Conservation (phyloP, 495 filamentous ascomycete genomes). For the Talaromyces ruber region DNA sequence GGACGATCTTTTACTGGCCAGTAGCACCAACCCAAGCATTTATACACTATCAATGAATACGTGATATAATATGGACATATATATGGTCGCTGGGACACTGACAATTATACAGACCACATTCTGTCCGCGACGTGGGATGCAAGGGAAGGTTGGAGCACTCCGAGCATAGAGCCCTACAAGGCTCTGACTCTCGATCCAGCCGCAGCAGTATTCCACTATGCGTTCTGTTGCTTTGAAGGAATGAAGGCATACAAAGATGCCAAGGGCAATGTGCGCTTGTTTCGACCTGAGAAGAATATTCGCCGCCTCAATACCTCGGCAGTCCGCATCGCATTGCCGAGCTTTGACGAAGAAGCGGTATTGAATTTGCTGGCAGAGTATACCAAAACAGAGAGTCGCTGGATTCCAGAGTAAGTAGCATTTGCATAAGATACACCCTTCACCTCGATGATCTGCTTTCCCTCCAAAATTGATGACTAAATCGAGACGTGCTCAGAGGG, state of each 20-base stretch:
- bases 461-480: background rate
- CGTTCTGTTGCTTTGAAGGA: constrained; percentile 81
- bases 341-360: constrained; percentile 54
- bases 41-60: background rate
- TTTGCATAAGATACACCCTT: background rate
- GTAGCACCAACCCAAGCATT: background rate
- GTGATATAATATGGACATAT: background rate
- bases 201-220: constrained; percentile 74
- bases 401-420: constrained; percentile 9
- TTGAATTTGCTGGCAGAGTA: constrained; percentile 53
- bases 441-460: background rate
- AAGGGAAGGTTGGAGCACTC: constrained; percentile 54
- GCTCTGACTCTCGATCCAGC: constrained; percentile 64
- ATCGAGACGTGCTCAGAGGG: constrained; percentile 10
- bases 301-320: constrained; percentile 57
- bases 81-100: background rate
- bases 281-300: constrained; percentile 64
- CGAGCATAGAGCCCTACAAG: constrained; percentile 65
- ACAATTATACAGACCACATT: constrained; percentile 55
- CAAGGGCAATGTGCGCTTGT: constrained; percentile 66
- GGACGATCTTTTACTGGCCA: constrained; percentile 3
- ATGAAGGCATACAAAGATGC: constrained; percentile 69
- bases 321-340: constrained; percentile 61
- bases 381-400: constrained; percentile 28
- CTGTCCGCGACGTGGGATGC: constrained; percentile 58